These are phyloP conservation scores for Ceratocystiopsis minuta DNA, from an alignment of 2,329 filamentous ascomycete genomes.

Conservation along the genomic window DNA sequence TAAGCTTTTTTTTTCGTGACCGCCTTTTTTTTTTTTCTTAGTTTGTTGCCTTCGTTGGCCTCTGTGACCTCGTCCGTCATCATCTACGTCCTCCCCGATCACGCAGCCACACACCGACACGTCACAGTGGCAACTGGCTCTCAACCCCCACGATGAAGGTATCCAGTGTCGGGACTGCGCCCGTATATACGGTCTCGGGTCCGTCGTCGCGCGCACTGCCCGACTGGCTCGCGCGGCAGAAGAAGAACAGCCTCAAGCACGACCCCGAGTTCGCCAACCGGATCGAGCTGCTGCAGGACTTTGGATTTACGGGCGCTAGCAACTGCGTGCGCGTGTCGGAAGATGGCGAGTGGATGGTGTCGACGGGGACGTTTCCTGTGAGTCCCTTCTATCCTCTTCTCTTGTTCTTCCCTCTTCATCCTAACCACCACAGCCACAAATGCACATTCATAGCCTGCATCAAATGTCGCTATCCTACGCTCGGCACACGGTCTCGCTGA, in stretches of 20 bases:
- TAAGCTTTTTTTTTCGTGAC: no score
- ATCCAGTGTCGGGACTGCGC: slow-evolving; percentile 10
- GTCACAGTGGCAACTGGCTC: no score
- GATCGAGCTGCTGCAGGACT: slow-evolving; percentile 89
- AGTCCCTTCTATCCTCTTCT: background rate
- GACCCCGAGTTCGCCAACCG: slow-evolving; percentile 86
- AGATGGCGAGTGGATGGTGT: slow-evolving; percentile 96
- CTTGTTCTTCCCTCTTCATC: background rate
- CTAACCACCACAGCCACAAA: slow-evolving; percentile 32
- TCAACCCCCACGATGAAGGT: slow-evolving; percentile 8
- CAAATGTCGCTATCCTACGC: slow-evolving; percentile 88
- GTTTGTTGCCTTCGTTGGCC: no score
- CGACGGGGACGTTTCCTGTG: slow-evolving; percentile 55
- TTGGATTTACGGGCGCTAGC: slow-evolving; percentile 75
- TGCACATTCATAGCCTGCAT: slow-evolving; percentile 88
- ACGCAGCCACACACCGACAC: no score
- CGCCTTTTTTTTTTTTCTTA: slow-evolving; percentile 3
- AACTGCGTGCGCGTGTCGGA: slow-evolving; percentile 78
- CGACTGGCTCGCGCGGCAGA: slow-evolving; percentile 81
- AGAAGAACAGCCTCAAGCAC: slow-evolving; percentile 82
- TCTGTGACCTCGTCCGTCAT: no score
- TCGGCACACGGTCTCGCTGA: slow-evolving; percentile 79
- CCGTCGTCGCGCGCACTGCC: slow-evolving; percentile 74
- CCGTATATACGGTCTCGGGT: slow-evolving; percentile 72
- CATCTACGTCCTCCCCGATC: no score